phyloP scores from a whole-genome alignment of 352 stramenopile species.

The Pythium sukuiense region DNA sequence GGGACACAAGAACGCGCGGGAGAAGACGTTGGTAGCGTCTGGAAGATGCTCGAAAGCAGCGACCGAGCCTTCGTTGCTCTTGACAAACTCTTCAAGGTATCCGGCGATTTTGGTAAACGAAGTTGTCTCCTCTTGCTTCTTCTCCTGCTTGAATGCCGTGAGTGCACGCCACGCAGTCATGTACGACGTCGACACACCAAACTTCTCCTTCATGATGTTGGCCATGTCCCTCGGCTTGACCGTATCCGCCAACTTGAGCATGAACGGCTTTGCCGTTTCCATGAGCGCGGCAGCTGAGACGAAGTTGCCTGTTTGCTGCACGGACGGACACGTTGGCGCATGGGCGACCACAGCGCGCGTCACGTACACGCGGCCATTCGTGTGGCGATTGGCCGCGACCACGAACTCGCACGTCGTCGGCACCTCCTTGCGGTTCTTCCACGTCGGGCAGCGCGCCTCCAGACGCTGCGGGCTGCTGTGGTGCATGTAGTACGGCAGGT shows the following conservation, averaged over 20 bases:
- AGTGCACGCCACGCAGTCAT: slow-evolving; percentile 81
- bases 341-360: slow-evolving; percentile 58
- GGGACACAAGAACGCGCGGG: slow-evolving; percentile 67
- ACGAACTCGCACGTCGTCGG: slow-evolving; percentile 61
- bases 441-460: slow-evolving; percentile 75
- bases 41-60: slow-evolving; percentile 61
- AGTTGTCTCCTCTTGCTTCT: slow-evolving; percentile 59
- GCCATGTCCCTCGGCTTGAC: slow-evolving; percentile 79
- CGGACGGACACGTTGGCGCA: slow-evolving; percentile 43
- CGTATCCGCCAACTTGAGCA: slow-evolving; percentile 48
- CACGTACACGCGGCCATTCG: slow-evolving; percentile 74
- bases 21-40: slow-evolving; percentile 41
- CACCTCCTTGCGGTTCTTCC: slow-evolving; percentile 64
- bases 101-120: slow-evolving; percentile 71
- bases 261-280: slow-evolving; percentile 74
- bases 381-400: slow-evolving; percentile 73
- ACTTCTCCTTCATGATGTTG: slow-evolving; percentile 83
- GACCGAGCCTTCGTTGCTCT: slow-evolving; percentile 56
- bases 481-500: slow-evolving; percentile 78
- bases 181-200: slow-evolving; percentile 73
- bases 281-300: slow-evolving; percentile 69
- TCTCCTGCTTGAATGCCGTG: slow-evolving; percentile 65
- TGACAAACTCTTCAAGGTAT: slow-evolving; percentile 64
- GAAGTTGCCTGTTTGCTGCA: slow-evolving; percentile 44
- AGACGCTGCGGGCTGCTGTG: slow-evolving; percentile 81